Conservation (phyloP, 768 basidiomycete genomes). For the Baorangia bicolor region DNA sequence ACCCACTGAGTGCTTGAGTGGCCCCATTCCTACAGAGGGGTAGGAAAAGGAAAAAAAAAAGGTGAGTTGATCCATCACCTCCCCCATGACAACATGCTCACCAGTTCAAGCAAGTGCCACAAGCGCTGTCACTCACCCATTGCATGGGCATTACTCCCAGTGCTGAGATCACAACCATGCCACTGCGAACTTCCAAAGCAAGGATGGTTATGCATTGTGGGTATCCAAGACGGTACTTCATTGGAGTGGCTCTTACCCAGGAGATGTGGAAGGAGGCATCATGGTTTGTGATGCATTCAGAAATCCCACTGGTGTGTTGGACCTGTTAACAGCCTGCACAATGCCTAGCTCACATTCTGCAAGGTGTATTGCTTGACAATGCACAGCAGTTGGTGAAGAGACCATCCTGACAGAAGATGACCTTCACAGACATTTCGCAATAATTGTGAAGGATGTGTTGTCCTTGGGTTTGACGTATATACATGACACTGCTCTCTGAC, state of each 20-base stretch:
- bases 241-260: constrained; percentile 60
- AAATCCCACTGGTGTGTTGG: constrained; percentile 61
- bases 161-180: too few species aligned
- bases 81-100: too few species aligned
- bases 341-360: constrained; percentile 1
- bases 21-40: too few species aligned
- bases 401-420: constrained; percentile 65
- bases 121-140: too few species aligned
- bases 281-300: constrained; percentile 69
- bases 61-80: too few species aligned
- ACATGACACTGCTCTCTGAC: constrained; percentile 80
- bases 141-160: too few species aligned
- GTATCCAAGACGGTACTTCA: constrained; percentile 64
- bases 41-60: too few species aligned
- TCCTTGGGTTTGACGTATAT: constrained; percentile 75
- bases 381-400: constrained; percentile 73
- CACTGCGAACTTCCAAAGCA: too few species aligned
- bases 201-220: constrained; percentile 91
- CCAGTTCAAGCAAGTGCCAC: too few species aligned
- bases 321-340: neutral
- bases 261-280: constrained; percentile 73
- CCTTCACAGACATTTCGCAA: constrained; percentile 57
- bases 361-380: constrained; percentile 82
- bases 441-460: constrained; percentile 66
- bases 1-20: too few species aligned